Conservation (phyloP, 73 alveolate species). For the Symbiodinium pilosum region DNA sequence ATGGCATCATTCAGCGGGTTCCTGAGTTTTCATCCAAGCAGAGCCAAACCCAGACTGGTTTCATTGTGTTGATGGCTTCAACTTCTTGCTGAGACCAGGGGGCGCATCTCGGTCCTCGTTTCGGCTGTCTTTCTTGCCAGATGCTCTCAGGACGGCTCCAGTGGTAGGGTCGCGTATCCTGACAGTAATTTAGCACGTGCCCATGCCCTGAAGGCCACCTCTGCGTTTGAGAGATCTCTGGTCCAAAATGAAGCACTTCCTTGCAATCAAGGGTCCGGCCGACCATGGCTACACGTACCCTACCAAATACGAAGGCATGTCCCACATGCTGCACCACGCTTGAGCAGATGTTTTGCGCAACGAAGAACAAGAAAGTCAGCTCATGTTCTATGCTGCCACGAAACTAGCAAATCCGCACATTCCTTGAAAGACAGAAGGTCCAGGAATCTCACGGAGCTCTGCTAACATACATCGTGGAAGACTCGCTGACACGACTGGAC, state of each 20-base stretch:
- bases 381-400: no score
- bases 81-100: no score
- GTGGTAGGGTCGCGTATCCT: constrained; percentile 89
- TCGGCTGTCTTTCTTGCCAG: constrained; percentile 93
- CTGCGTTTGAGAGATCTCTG: no score
- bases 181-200: background rate
- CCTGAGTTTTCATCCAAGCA: background rate
- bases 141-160: constrained; percentile 83
- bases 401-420: no score
- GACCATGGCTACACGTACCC: constrained; percentile 15
- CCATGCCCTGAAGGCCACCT: no score
- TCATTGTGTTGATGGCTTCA: no score
- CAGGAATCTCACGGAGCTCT: no score
- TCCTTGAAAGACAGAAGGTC: no score
- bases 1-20: constrained; percentile 81
- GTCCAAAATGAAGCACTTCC: no score
- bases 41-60: no score
- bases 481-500: no score
- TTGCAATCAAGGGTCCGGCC: background rate
- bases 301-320: background rate
- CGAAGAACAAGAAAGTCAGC: background rate
- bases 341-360: background rate
- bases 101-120: constrained; percentile 93
- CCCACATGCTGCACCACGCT: background rate
- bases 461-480: no score